A percentile compares a stretch with the other conserved stretches of the same genome.
These are phyloP conservation scores for Erigeron philadelphicus DNA, from an alignment of 140 eudicot species.

Conservation along the genomic window DNA sequence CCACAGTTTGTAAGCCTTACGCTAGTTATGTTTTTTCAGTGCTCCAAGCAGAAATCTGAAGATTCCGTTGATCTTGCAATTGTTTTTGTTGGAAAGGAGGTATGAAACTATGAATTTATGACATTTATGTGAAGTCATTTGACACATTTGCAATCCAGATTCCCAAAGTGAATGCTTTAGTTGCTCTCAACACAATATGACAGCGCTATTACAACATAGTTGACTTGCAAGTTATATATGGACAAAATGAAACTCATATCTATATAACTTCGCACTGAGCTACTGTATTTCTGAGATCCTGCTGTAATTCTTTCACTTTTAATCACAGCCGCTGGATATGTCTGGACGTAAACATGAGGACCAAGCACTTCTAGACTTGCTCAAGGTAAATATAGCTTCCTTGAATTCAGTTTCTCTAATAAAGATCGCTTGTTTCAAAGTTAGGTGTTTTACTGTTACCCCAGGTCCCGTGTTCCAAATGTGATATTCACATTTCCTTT, in stretches of 20 bases:
- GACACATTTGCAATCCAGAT: slow-evolving; percentile 5
- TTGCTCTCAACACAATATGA: slow-evolving; percentile 7
- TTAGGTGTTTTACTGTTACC: neutral
- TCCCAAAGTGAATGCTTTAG: neutral
- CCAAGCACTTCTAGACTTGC: slow-evolving; percentile 49
- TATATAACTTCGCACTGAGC: slow-evolving; percentile 12
- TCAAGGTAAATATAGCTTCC: slow-evolving; percentile 47
- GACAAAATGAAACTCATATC: slow-evolving; percentile 9
- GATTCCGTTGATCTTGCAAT: slow-evolving; percentile 58
- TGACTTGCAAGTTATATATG: slow-evolving; percentile 21
- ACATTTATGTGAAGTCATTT: neutral
- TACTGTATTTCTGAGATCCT: neutral
- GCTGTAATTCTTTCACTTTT: slow-evolving; percentile 10
- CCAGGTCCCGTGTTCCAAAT: neutral
- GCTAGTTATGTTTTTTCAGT: slow-evolving; percentile 41
- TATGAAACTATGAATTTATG: slow-evolving; percentile 30
- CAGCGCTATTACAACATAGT: neutral
- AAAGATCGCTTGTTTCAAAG: neutral
- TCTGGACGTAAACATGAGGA: slow-evolving; percentile 53
- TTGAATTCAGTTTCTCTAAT: slow-evolving; percentile 3
- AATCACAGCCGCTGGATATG: slow-evolving; percentile 59
- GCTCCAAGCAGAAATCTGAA: slow-evolving; percentile 49
- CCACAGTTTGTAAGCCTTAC: slow-evolving; percentile 20
- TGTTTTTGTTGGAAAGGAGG: slow-evolving; percentile 85
- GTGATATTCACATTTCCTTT: slow-evolving; percentile 1